Evolutionary conservation across 192 early-diverging fungal species (phyloP).

Genomic region (Martensiomyces pterosporus): DNA sequence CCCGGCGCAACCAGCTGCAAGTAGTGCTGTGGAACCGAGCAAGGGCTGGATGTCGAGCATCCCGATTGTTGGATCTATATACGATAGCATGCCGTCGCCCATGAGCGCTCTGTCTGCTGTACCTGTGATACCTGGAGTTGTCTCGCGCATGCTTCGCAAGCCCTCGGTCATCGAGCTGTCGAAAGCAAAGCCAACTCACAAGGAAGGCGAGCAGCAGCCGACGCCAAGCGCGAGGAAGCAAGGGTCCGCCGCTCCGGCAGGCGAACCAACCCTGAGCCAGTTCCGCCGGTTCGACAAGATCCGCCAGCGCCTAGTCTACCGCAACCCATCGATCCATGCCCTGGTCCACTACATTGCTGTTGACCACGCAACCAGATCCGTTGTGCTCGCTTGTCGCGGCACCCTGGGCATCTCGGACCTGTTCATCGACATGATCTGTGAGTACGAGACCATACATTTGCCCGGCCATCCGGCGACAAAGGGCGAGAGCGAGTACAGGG

Average conservation of each 20-base stretch:
- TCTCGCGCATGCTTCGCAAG: conserved; percentile 24
- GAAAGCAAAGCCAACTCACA: not conserved
- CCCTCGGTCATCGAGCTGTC: not conserved
- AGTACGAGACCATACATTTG: conserved; percentile 52
- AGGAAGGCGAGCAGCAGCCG: conserved; percentile 10
- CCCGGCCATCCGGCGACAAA: conserved; percentile 16
- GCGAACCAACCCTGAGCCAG: conserved; percentile 22
- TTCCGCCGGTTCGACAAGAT: conserved; percentile 41
- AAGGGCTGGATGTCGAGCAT: conserved; percentile 32
- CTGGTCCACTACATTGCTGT: conserved; percentile 78
- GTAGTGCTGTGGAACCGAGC: not conserved
- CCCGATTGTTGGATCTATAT: conserved; percentile 32
- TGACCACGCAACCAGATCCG: conserved; percentile 70
- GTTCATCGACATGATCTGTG: conserved; percentile 82
- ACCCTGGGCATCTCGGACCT: conserved; percentile 83
- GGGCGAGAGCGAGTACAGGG: conserved; percentile 41
- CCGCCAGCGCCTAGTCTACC: conserved; percentile 41
- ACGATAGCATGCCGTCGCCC: conserved; percentile 27
- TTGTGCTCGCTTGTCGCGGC: conserved; percentile 83
- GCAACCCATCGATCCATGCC: conserved; percentile 61
- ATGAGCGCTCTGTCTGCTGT: conserved; percentile 13
- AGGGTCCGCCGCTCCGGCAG: not conserved
- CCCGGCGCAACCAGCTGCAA: conserved; percentile 1
- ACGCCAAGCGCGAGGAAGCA: too few relatives aligned
- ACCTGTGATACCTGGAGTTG: conserved; percentile 22